Evolutionary conservation across 768 basidiomycete genomes (phyloP).

Genomic region (Boletus pseudopeckii): DNA sequence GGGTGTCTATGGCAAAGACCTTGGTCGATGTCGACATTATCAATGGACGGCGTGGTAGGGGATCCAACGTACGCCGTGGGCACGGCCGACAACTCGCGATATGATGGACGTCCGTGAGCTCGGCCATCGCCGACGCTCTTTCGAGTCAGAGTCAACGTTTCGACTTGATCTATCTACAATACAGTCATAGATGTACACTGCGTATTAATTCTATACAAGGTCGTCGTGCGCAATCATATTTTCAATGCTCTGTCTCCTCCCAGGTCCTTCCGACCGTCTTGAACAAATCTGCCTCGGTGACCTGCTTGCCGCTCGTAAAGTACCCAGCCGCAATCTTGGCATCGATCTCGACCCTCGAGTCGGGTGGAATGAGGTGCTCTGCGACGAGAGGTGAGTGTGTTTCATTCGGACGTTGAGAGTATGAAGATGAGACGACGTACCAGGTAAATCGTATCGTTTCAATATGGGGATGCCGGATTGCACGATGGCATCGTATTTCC

Average conservation of each 20-base stretch:
- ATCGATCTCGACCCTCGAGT: slow-evolving; percentile 91
- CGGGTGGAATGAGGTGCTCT: slow-evolving; percentile 87
- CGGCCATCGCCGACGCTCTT: too few relatives aligned
- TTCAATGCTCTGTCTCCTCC: slow-evolving; percentile 87
- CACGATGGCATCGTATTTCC: slow-evolving; percentile 95
- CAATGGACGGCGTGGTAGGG: too few relatives aligned
- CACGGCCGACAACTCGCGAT: too few relatives aligned
- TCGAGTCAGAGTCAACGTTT: too few relatives aligned
- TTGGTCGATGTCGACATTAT: too few relatives aligned
- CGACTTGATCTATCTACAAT: neutral
- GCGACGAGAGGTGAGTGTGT: neutral
- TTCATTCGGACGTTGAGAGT: neutral
- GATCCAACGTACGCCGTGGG: too few relatives aligned
- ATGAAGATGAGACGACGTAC: slow-evolving; percentile 32
- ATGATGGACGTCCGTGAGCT: too few relatives aligned
- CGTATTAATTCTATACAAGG: neutral
- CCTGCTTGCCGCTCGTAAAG: slow-evolving; percentile 74
- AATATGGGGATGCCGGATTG: slow-evolving; percentile 80
- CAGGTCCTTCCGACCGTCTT: slow-evolving; percentile 87
- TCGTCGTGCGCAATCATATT: too few relatives aligned
- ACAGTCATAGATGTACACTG: neutral
- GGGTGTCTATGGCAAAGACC: neutral
- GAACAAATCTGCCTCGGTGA: slow-evolving; percentile 74
- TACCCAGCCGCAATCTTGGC: slow-evolving; percentile 96
- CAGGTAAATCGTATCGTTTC: slow-evolving; percentile 84